Conservation (phyloP, 192 early-diverging fungal genomes). For the Podila horticola region DNA sequence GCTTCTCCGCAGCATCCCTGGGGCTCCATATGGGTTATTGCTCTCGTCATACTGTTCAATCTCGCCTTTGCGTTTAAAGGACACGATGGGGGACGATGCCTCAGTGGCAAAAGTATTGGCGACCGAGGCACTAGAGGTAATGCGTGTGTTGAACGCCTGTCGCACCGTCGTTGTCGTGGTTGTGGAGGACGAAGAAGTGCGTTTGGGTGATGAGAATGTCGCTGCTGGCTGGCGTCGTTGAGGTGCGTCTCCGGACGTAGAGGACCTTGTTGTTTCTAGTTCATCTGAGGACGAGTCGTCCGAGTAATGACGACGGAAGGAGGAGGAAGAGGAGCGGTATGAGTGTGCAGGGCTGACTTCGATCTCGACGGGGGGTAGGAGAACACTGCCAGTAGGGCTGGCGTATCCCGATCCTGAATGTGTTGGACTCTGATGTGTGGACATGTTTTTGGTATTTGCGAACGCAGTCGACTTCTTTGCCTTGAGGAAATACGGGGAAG, state of each 20-base stretch:
- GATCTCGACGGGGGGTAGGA: constrained; percentile 38
- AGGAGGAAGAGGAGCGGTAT: constrained; percentile 1
- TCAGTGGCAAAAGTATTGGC: not conserved
- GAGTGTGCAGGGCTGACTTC: constrained; percentile 24
- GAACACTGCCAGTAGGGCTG: constrained; percentile 28
- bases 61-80: not conserved
- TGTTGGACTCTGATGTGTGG: not conserved
- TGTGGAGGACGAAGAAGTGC: not conserved
- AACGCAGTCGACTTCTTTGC: no score
- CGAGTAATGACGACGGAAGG: constrained; percentile 2
- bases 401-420: not conserved
- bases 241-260: not conserved
- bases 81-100: not conserved
- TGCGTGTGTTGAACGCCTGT: not conserved
- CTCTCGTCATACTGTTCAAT: not conserved
- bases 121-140: not conserved
- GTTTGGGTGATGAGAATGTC: not conserved
- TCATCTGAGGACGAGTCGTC: not conserved
- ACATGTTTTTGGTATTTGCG: no score
- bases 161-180: not conserved
- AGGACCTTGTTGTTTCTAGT: not conserved
- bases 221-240: not conserved
- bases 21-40: not conserved
- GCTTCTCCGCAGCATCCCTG: constrained; percentile 2
- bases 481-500: no score